Evolutionary conservation across 2,329 filamentous ascomycete genomes (phyloP), one percentile per base, ranked within the genome.

Genomic region (Ceratocystiopsis sp.): DNA sequence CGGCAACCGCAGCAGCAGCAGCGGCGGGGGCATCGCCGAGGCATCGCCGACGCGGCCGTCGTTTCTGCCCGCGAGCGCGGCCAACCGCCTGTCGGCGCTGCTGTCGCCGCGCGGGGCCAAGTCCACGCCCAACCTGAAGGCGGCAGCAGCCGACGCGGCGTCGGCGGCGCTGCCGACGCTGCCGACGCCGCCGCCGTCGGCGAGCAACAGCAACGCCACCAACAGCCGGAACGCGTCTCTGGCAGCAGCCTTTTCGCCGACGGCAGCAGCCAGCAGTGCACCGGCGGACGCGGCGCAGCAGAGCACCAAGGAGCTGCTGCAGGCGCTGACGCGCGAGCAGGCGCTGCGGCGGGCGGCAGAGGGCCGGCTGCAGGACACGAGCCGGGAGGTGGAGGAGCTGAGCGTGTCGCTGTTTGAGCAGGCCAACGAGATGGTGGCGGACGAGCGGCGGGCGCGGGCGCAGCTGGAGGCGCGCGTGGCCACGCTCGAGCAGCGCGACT

Each of bases 401-500:
- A 83, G 73, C 54, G 79, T 73, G 17, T 72, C 71, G 41, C 63
- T 91, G 43, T 91, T 91, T 57, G 77, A 83, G 61, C 78, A 87
- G 63, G 84, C 84, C 42, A 91, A 91, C 57, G 77, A 86, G 61
- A 91, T 91, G 84, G 84, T 91, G 17, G 82, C 84, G 2, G 67
- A 71, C 16, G 84, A 91, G 65, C 66, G 84, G 37, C 70, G 75
- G 45, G 80, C 79, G 33, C 65, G 81, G 46, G 80, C 80, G 7
- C 73, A 69, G 54, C 66, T 91, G 19, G 80, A 86, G 61, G 75
- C 80, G 56, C 64, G 80, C 35, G 70, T 91, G 9, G 70, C 66
- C 46, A 66, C 77, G 53, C 61, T 91, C 18, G 82, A 87, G 61
- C 63, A 67, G 52, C 65, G 82, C 47, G 84, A 89, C 46, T 60